Conservation (phyloP, 805 yeast genomes). For the Naumovozyma dairenensis region DNA sequence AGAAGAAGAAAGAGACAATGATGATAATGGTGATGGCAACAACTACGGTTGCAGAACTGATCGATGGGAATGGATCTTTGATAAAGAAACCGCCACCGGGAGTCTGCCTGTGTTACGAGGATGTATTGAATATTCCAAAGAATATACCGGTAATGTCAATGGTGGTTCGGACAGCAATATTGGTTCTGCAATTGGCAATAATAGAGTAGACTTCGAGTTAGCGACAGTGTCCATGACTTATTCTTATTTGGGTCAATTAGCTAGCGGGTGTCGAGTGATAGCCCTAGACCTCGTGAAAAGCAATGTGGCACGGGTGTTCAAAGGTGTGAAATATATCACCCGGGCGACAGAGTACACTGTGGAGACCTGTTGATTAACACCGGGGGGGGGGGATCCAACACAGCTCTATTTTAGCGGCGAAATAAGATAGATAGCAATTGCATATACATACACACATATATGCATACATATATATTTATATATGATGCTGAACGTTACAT, state of each 20-base stretch:
- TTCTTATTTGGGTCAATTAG: conserved; percentile 54
- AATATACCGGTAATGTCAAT: neutral
- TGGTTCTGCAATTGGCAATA: too few species aligned
- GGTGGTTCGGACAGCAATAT: neutral
- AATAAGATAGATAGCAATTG: too few species aligned
- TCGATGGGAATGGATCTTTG: conserved; percentile 50
- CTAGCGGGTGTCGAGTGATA: conserved; percentile 67
- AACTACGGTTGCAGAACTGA: too few species aligned
- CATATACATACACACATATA: too few species aligned
- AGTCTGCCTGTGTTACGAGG: conserved; percentile 62
- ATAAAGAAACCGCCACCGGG: conserved; percentile 49
- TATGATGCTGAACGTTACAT: too few species aligned
- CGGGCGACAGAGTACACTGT: neutral
- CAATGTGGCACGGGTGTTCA: conserved; percentile 78
- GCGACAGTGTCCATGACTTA: conserved; percentile 34
- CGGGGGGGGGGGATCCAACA: too few species aligned
- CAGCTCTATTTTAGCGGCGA: too few species aligned
- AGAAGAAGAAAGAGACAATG: neutral
- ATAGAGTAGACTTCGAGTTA: too few species aligned
- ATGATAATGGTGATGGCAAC: conserved; percentile 32
- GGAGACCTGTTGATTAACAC: too few species aligned
- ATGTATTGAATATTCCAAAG: conserved; percentile 29
- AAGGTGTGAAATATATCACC: conserved; percentile 81
- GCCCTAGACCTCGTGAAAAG: conserved; percentile 52
- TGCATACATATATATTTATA: too few species aligned